Percentiles rank a stretch among this genome's conserved stretches.
Conservation (phyloP, 257 asterid species). For the Ehretia macrophylla region DNA sequence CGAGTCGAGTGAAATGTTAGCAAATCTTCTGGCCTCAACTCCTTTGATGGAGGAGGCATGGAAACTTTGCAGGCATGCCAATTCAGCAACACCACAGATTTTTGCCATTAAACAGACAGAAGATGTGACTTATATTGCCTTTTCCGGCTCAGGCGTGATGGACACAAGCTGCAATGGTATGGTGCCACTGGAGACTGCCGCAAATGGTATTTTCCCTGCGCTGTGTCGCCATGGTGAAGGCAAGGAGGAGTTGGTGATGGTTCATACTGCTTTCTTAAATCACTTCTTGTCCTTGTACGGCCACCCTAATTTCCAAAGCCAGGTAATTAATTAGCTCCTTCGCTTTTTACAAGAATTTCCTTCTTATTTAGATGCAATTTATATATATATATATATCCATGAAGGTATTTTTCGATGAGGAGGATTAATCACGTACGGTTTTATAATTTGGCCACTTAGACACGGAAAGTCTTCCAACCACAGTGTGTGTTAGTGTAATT, state of each 20-base stretch:
- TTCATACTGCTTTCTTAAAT: constrained; percentile 59
- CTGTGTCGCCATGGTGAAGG: constrained; percentile 23
- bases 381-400: too few relatives aligned
- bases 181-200: constrained; percentile 35
- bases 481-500: too few relatives aligned
- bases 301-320: constrained; percentile 32
- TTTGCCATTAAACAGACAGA: constrained; percentile 38
- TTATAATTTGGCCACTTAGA: too few relatives aligned
- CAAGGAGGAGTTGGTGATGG: constrained; percentile 40
- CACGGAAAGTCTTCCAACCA: too few relatives aligned
- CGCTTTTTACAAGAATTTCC: too few relatives aligned
- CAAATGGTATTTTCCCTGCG: constrained; percentile 34
- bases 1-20: constrained; percentile 83
- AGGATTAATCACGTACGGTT: too few relatives aligned
- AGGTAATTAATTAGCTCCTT: constrained; percentile 41
- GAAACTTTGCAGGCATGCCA: constrained; percentile 55
- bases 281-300: constrained; percentile 39
- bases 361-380: too few relatives aligned
- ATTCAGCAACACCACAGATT: constrained; percentile 32
- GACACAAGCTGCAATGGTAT: too few relatives aligned
- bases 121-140: constrained; percentile 53
- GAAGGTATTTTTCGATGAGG: too few relatives aligned
- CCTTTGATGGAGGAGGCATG: constrained; percentile 74
- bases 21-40: constrained; percentile 69
- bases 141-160: too few relatives aligned